Conservation (phyloP, 306 rosid genomes). For the Luffa aegyptiaca region DNA sequence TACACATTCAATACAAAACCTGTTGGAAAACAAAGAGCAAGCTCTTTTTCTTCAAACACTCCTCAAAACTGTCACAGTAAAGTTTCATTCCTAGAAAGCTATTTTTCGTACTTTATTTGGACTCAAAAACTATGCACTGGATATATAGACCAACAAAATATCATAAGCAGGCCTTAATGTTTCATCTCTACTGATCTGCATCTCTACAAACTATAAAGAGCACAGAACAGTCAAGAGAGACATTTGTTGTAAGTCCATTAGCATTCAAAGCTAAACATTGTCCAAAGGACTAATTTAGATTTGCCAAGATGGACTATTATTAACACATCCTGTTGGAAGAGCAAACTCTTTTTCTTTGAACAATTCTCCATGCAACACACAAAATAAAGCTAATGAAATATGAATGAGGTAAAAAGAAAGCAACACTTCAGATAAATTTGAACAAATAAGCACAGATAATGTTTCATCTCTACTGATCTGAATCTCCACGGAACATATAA, state of each 20-base stretch:
- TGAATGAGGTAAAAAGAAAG: not conserved
- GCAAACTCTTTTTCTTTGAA: not conserved
- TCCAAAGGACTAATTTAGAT: slow-evolving; percentile 18
- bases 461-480: slow-evolving; percentile 29
- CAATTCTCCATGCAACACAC: too few species aligned
- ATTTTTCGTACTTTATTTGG: not conserved
- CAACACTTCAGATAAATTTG: not conserved
- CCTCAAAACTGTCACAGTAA: not conserved
- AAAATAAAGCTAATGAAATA: not conserved
- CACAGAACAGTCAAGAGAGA: slow-evolving; percentile 38
- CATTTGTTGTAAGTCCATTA: slow-evolving; percentile 33
- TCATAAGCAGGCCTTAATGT: not conserved
- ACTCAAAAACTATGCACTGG: slow-evolving; percentile 49
- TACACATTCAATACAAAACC: not conserved
- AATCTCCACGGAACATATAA: slow-evolving; percentile 14
- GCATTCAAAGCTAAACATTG: slow-evolving; percentile 21
- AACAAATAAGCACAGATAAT: not conserved
- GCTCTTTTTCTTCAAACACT: not conserved
- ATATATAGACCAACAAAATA: not conserved
- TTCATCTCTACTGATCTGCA: slow-evolving; percentile 39
- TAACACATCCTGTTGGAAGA: not conserved
- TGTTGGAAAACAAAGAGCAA: not conserved
- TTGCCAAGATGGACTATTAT: slow-evolving; percentile 26
- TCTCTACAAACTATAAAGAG: slow-evolving; percentile 20
- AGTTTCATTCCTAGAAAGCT: not conserved